A percentile compares a stretch with the other conserved stretches of the same genome.
Evolutionary conservation across 768 basidiomycete species (phyloP).

Genomic region (Kwoniella europaea): DNA sequence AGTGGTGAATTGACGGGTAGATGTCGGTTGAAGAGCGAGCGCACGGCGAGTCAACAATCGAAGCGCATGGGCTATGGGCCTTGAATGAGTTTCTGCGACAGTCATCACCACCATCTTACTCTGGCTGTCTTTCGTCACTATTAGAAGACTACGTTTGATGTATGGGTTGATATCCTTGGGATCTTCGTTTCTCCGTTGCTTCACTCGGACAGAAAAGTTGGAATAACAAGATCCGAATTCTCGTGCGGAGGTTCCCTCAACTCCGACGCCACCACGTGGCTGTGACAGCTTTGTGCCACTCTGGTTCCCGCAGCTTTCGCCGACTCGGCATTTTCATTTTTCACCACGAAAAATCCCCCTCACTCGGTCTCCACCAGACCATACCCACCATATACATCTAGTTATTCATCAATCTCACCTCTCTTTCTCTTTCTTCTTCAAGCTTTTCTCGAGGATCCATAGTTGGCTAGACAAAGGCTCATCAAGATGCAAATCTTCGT

Average conservation of each 20-base stretch:
- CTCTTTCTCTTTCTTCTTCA: constrained; percentile 24
- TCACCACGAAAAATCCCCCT: constrained; percentile 7
- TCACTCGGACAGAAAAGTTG: too few species aligned
- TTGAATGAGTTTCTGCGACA: background rate
- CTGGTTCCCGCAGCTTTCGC: background rate
- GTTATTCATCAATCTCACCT: background rate
- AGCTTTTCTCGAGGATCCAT: constrained; percentile 45
- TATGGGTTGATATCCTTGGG: too few species aligned
- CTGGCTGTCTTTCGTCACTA: too few species aligned
- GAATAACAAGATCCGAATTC: too few species aligned
- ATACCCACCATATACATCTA: background rate
- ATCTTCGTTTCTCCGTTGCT: too few species aligned
- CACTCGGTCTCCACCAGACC: background rate
- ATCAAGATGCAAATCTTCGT: constrained; percentile 93
- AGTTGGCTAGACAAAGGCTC: constrained; percentile 38
- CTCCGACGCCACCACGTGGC: background rate
- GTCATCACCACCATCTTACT: background rate
- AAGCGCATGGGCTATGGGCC: background rate
- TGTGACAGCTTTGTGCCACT: background rate
- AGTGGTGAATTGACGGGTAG: background rate
- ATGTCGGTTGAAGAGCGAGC: background rate
- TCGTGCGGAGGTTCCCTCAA: background rate
- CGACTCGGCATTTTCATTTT: background rate
- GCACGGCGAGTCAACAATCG: background rate
- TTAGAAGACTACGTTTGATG: too few species aligned